Percentiles rank a stretch among this genome's conserved stretches.
Conservation (phyloP, 2,329 filamentous ascomycete species). For the Aspergillus brunneoviolaceus region DNA sequence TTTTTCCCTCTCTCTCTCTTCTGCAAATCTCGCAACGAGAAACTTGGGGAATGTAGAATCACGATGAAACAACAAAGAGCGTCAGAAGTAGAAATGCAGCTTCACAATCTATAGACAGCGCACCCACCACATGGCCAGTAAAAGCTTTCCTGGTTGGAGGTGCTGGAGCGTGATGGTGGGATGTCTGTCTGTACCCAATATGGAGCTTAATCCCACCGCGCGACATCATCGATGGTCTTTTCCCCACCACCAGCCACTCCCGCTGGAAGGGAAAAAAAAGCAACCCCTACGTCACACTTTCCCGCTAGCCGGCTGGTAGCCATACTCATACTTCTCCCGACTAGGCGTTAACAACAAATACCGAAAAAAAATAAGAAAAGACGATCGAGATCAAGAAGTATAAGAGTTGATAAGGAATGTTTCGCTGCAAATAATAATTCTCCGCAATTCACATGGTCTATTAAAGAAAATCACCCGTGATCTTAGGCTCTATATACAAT, state of each 20-base stretch:
- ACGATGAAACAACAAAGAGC: not conserved
- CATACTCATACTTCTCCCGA: not conserved
- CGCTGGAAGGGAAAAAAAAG: not conserved
- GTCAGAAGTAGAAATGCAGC: not conserved
- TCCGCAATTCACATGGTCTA: conserved; percentile 18
- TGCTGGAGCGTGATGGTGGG: not conserved
- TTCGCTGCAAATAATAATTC: not conserved
- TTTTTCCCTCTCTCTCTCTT: not conserved
- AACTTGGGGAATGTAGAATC: not conserved
- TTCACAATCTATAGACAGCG: not conserved
- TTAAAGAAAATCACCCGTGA: conserved; percentile 17
- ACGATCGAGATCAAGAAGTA: not conserved
- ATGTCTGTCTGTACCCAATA: not conserved
- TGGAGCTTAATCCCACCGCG: not conserved
- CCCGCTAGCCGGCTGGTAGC: not conserved
- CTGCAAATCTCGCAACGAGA: conserved; percentile 8
- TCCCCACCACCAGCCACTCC: conserved; percentile 2
- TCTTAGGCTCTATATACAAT: conserved; percentile 27
- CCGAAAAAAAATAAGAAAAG: not conserved
- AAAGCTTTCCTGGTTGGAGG: too few relatives aligned
- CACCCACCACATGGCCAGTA: not conserved
- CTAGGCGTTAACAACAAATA: not conserved
- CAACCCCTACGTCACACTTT: conserved; percentile 6
- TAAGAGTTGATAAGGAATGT: not conserved
- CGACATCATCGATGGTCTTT: conserved; percentile 7